Conservation (phyloP, 495 filamentous ascomycete genomes). For the Sphaerosporella brunnea region DNA sequence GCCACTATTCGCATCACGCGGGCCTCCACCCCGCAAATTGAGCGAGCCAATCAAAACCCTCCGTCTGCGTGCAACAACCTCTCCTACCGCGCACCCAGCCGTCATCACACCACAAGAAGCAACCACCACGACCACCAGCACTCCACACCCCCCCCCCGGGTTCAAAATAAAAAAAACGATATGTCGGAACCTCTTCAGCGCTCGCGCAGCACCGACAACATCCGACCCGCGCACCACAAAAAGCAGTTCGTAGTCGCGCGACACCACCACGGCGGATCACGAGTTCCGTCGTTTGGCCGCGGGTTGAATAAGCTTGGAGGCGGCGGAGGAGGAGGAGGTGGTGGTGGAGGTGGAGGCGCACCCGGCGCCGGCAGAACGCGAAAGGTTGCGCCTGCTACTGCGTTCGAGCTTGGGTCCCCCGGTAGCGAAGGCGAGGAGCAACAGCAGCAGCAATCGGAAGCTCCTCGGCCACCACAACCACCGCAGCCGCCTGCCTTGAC, state of each 20-base stretch:
- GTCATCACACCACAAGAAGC: too few species aligned
- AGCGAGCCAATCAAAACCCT: too few species aligned
- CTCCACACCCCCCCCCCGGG: too few species aligned
- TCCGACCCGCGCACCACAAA: constrained; percentile 4
- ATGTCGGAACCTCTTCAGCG: neutral
- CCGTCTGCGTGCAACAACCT: too few species aligned
- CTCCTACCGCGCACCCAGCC: too few species aligned
- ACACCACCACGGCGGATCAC: constrained; percentile 7
- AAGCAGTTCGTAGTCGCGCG: constrained; percentile 4
- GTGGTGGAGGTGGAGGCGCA: neutral
- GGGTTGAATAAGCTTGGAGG: constrained; percentile 27
- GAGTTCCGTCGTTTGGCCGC: constrained; percentile 29
- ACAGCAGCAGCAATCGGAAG: neutral
- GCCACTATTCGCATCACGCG: too few species aligned
- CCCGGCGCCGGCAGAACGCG: neutral
- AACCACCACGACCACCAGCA: too few species aligned
- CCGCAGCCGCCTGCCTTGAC: too few species aligned
- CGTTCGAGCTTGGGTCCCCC: constrained; percentile 16
- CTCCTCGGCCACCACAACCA: too few species aligned
- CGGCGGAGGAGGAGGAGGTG: neutral
- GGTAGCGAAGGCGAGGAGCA: neutral
- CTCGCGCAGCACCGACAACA: neutral
- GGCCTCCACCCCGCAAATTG: too few species aligned
- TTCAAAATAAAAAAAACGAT: neutral
- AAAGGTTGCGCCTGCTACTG: constrained; percentile 13